These are phyloP conservation scores for Cucurbita argyrosperma DNA, from an alignment of 306 rosid species.

Conservation along the genomic window DNA sequence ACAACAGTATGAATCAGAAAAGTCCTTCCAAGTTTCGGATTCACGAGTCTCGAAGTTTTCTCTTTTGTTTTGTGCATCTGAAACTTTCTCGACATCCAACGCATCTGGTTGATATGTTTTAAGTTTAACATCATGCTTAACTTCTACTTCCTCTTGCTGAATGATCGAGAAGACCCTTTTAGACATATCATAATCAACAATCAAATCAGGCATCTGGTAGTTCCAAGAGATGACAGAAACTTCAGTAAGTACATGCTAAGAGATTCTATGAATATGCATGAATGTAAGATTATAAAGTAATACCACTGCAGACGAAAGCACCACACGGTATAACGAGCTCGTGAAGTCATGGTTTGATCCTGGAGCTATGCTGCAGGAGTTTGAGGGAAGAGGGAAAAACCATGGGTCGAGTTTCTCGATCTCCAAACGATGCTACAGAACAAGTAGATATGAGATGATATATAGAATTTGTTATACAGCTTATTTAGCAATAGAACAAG, in stretches of 20 bases:
- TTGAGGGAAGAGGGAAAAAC: conserved; percentile 84
- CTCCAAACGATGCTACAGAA: conserved; percentile 37
- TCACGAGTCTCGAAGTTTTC: conserved; percentile 17
- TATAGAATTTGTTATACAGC: background rate
- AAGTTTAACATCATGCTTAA: conserved; percentile 11
- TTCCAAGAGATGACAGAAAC: conserved; percentile 3
- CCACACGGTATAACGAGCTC: conserved; percentile 52
- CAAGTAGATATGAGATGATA: conserved; percentile 15
- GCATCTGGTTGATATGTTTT: conserved; percentile 11
- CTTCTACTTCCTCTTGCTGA: conserved; percentile 73
- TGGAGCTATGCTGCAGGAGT: conserved; percentile 46
- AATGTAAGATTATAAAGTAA: background rate
- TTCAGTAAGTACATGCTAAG: background rate
- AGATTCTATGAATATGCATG: background rate
- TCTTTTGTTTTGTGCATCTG: conserved; percentile 8
- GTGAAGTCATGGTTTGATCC: conserved; percentile 86
- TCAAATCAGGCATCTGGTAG: conserved; percentile 75
- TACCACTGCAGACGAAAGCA: conserved; percentile 96
- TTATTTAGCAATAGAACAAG: background rate
- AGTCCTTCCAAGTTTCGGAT: conserved; percentile 44
- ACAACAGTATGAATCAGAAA: conserved; percentile 47
- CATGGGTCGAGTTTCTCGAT: conserved; percentile 52
- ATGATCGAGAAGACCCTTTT: conserved; percentile 41
- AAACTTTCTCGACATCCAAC: conserved; percentile 10
- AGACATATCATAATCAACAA: conserved; percentile 82